These are phyloP conservation scores for Jasminum sambac DNA, from an alignment of 257 asterid species.

Conservation along the genomic window DNA sequence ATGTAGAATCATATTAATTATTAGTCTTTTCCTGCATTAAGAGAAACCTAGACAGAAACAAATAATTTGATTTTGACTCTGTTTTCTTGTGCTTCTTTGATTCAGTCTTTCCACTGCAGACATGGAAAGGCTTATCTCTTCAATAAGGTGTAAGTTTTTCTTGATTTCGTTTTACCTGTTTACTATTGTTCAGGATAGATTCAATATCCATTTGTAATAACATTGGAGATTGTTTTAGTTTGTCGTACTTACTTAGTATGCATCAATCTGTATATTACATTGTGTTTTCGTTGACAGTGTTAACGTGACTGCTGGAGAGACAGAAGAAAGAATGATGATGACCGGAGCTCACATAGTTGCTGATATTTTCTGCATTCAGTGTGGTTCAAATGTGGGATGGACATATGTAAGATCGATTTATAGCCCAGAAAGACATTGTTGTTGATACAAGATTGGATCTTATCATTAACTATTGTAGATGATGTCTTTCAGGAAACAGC, in stretches of 20 bases:
- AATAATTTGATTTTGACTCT: constrained; percentile 17
- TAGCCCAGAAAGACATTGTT: not conserved
- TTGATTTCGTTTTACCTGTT: constrained; percentile 4
- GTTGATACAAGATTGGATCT: not conserved
- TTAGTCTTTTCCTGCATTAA: not conserved
- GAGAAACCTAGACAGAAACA: not conserved
- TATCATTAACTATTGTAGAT: not conserved
- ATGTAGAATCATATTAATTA: not conserved
- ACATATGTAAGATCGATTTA: constrained; percentile 51
- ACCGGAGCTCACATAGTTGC: constrained; percentile 72
- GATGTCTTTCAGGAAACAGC: constrained; percentile 50
- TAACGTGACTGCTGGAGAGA: constrained; percentile 58
- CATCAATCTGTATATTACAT: not conserved
- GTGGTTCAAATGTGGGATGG: constrained; percentile 78
- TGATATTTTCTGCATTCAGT: constrained; percentile 66
- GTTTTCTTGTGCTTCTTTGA: constrained; percentile 19
- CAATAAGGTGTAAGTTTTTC: constrained; percentile 50
- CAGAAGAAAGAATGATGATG: constrained; percentile 72
- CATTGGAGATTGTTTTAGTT: not conserved
- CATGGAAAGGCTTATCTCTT: constrained; percentile 57
- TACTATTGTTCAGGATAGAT: not conserved
- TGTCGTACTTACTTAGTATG: too few relatives aligned
- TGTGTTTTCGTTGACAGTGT: constrained; percentile 35
- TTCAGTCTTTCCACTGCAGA: constrained; percentile 46
- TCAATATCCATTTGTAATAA: not conserved